Conservation (phyloP, 2,329 filamentous ascomycete genomes). For the Aspergillus piperis region DNA sequence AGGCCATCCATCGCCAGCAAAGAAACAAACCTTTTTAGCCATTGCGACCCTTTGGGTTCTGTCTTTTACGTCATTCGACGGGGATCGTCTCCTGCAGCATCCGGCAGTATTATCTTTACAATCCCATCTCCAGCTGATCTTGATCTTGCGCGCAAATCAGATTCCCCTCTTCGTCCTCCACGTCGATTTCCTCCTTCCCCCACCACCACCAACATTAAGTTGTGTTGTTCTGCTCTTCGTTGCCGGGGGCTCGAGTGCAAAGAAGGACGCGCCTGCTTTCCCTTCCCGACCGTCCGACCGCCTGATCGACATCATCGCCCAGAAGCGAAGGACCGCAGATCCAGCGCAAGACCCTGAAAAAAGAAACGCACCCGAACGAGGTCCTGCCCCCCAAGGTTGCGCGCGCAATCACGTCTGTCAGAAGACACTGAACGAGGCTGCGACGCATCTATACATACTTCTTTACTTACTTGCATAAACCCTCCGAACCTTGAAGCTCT, state of each 20-base stretch:
- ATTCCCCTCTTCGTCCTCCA: neutral
- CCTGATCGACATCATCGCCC: conserved; percentile 7
- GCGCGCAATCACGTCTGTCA: neutral
- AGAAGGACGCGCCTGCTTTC: conserved; percentile 9
- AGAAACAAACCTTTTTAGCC: neutral
- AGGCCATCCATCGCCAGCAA: too few species aligned
- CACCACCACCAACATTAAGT: neutral
- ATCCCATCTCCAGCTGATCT: neutral
- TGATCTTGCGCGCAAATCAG: neutral
- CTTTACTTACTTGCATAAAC: conserved; percentile 1
- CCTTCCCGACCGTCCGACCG: conserved; percentile 12
- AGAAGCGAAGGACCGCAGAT: conserved; percentile 2
- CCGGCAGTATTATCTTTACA: neutral
- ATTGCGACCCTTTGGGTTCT: conserved; percentile 6
- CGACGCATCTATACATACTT: neutral
- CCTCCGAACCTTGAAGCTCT: conserved; percentile 5
- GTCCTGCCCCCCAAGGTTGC: neutral
- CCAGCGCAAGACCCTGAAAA: conserved; percentile 8
- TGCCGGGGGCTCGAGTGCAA: conserved; percentile 11
- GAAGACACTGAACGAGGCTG: neutral
- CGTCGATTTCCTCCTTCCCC: neutral
- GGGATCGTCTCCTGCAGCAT: conserved; percentile 9
- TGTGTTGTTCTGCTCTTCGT: conserved; percentile 10
- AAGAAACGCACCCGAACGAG: neutral
- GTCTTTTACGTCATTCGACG: conserved; percentile 18